These are phyloP conservation scores for Tritrichomonas musculus DNA, from an alignment of 208 protist genomes.

Conservation along the genomic window DNA sequence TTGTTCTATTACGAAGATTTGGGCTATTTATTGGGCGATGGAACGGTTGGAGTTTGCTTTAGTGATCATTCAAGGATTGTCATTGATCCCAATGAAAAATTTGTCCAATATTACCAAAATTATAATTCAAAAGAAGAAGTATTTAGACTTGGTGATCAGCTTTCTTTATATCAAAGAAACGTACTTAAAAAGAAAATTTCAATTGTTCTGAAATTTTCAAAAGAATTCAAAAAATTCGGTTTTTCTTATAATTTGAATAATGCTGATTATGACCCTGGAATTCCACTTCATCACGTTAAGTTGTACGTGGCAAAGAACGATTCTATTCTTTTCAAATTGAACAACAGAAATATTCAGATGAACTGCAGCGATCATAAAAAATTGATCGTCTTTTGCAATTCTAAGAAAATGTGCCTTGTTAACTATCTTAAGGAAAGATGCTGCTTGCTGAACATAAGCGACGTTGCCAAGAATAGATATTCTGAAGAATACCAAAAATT, in stretches of 20 bases:
- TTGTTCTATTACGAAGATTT: slow-evolving; percentile 90
- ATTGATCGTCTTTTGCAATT: not conserved
- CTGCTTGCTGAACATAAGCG: not conserved
- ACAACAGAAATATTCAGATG: not conserved
- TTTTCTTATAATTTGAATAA: not conserved
- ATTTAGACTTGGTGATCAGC: not conserved
- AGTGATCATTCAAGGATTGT: slow-evolving; percentile 91
- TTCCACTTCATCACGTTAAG: slow-evolving; percentile 11
- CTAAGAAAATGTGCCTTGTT: not conserved
- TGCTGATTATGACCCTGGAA: not conserved
- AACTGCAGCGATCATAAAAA: not conserved
- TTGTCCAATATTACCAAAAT: not conserved
- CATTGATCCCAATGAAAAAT: slow-evolving; percentile 58
- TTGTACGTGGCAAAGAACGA: not conserved
- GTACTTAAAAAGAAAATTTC: not conserved
- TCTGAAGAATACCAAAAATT: not conserved
- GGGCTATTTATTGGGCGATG: slow-evolving; percentile 79
- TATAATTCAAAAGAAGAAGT: not conserved
- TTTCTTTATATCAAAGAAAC: not conserved
- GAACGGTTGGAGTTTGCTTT: slow-evolving; percentile 82
- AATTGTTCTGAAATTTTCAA: not conserved
- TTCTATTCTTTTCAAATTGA: not conserved
- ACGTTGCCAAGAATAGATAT: not conserved
- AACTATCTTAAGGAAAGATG: not conserved
- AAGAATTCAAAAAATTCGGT: not conserved